These are phyloP conservation scores for Cytospora chrysosperma DNA, from an alignment of 2,329 filamentous ascomycete genomes.

Conservation along the genomic window DNA sequence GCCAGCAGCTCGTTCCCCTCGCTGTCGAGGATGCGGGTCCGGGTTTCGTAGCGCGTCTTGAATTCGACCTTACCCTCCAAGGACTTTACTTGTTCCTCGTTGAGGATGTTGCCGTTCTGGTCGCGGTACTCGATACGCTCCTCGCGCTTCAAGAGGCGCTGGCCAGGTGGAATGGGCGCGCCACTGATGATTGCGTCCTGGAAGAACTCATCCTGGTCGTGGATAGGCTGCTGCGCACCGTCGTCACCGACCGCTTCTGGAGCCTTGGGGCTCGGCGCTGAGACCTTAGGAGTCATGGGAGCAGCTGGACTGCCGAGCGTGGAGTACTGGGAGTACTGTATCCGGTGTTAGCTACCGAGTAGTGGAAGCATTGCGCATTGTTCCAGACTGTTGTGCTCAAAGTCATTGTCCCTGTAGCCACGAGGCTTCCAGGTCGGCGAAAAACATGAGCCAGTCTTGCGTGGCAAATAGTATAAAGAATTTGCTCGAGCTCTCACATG, in stretches of 20 bases:
- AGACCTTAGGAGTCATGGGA: conserved; percentile 12
- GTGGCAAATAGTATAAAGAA: conserved; percentile 6
- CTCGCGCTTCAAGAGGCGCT: conserved; percentile 58
- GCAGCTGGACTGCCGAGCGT: conserved; percentile 22
- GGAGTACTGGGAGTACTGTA: conserved; percentile 50
- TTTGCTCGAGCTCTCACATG: conserved; percentile 5
- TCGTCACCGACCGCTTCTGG: conserved; percentile 16
- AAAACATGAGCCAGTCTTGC: not conserved
- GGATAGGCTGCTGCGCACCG: conserved; percentile 25
- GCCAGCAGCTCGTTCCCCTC: conserved; percentile 68
- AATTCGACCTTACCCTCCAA: conserved; percentile 94
- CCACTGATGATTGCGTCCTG: conserved; percentile 41
- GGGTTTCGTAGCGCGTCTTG: conserved; percentile 93
- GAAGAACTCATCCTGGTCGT: conserved; percentile 25
- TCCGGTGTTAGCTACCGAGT: conserved; percentile 6
- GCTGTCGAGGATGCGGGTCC: conserved; percentile 78
- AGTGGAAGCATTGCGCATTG: conserved; percentile 1
- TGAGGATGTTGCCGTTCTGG: conserved; percentile 84
- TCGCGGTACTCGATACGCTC: conserved; percentile 93
- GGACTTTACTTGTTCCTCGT: conserved; percentile 77
- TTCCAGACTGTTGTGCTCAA: not conserved
- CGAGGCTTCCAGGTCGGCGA: conserved; percentile 12
- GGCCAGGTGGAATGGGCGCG: conserved; percentile 49
- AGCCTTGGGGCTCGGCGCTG: conserved; percentile 26
- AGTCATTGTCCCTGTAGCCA: conserved; percentile 21